Percentiles rank a stretch among this genome's conserved stretches.
Evolutionary conservation across 2,329 filamentous ascomycete genomes (phyloP).

Genomic region (Ploettnerulaceae sp.): DNA sequence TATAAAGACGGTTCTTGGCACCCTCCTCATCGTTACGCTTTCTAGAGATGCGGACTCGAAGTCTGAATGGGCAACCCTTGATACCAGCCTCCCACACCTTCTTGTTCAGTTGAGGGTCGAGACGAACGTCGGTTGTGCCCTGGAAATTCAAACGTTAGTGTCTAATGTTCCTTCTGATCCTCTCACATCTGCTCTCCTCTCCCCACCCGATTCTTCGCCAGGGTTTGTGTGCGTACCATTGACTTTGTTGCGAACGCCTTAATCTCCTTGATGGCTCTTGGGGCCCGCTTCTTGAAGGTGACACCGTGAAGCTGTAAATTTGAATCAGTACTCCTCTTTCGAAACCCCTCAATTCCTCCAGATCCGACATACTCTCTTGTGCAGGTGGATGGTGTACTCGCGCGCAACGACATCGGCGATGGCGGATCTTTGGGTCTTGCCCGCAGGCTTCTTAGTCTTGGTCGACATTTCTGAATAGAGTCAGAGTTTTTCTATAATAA

Average conservation of each 20-base stretch:
- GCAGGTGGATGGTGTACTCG: conserved; percentile 99
- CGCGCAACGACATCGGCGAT: conserved; percentile 98
- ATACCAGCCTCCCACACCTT: conserved; percentile 99
- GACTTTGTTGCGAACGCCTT: conserved; percentile 85
- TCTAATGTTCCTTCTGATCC: conserved; percentile 11
- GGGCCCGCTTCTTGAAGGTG: conserved; percentile 99
- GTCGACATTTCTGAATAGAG: conserved; percentile 57
- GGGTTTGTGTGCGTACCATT: conserved; percentile 67
- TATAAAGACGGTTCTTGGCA: conserved; percentile 99
- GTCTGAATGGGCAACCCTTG: conserved; percentile 97
- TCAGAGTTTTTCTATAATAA: conserved; percentile 23
- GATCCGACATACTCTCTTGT: conserved; percentile 85
- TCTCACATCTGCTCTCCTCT: not conserved
- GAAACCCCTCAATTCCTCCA: not conserved
- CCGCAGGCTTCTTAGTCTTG: conserved; percentile 61
- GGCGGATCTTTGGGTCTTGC: conserved; percentile 78
- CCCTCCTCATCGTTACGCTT: conserved; percentile 99
- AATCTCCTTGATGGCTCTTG: conserved; percentile 99
- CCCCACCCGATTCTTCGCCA: not conserved
- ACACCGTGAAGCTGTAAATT: conserved; percentile 86
- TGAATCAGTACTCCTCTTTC: conserved; percentile 43
- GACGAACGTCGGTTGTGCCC: conserved; percentile 94
- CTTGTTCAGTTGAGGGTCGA: conserved; percentile 99
- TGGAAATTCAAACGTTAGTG: conserved; percentile 39
- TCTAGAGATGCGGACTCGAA: conserved; percentile 97